phyloP scores from a whole-genome alignment of 1,284 basidiomycete species.

The Polyporus tsugae region DNA sequence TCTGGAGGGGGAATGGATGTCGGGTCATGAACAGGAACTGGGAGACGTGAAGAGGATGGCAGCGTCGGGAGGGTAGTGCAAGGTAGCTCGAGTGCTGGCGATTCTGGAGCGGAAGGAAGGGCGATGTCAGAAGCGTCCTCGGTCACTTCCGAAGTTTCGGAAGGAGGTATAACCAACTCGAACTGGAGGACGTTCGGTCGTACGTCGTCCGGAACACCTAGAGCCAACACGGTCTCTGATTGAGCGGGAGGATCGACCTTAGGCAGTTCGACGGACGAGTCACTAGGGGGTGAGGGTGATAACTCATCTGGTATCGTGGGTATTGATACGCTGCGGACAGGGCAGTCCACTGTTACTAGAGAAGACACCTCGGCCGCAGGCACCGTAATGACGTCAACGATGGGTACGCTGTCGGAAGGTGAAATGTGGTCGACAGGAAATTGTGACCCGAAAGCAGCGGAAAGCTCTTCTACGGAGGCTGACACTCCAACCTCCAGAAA shows the following conservation, averaged over 20 bases:
- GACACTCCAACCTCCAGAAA: conserved; percentile 10
- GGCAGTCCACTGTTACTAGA: not conserved
- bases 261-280: not conserved
- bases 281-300: not conserved
- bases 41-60: not conserved
- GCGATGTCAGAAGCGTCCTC: not conserved
- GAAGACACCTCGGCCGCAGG: conserved; percentile 9
- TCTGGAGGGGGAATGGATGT: not conserved
- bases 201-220: not conserved
- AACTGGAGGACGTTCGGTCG: not conserved
- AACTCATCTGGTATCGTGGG: not conserved
- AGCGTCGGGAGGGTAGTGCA: not conserved
- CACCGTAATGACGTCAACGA: conserved; percentile 21
- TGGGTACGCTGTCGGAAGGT: not conserved
- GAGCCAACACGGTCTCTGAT: not conserved
- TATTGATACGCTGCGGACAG: not conserved
- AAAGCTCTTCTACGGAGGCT: not conserved
- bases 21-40: not conserved
- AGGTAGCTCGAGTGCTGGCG: not conserved
- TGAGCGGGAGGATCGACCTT: too few relatives aligned
- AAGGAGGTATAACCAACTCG: not conserved
- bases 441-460: not conserved
- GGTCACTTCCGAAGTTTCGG: not conserved
- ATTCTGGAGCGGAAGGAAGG: conserved; percentile 2
- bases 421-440: not conserved